Conservation (phyloP, 257 asterid species). For the Thymus mandschuricus region DNA sequence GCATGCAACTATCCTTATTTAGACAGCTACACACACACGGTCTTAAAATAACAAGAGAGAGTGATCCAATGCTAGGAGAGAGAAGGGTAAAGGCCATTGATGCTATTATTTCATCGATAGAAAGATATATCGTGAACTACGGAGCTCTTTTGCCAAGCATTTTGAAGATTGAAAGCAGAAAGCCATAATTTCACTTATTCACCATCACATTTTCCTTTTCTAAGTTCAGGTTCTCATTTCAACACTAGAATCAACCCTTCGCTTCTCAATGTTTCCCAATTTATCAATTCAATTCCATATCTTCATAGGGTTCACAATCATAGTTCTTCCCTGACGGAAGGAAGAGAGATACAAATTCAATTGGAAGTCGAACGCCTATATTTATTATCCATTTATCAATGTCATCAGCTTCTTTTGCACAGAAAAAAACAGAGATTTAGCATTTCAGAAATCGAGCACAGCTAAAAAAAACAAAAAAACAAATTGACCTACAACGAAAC, state of each 20-base stretch:
- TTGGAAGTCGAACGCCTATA: constrained; percentile 8
- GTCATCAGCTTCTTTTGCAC: background rate
- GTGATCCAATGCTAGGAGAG: background rate
- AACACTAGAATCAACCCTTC: background rate
- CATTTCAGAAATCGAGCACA: background rate
- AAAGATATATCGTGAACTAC: background rate
- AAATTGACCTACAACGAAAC: background rate
- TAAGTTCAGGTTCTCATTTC: background rate
- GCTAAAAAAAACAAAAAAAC: background rate
- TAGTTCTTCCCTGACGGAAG: background rate
- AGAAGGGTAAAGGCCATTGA: background rate
- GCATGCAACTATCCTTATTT: background rate
- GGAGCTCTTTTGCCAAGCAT: background rate
- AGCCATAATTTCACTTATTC: background rate
- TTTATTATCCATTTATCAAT: background rate
- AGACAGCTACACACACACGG: background rate
- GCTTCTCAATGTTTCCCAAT: background rate
- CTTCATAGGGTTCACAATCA: background rate
- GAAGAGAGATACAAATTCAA: background rate
- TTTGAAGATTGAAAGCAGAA: background rate
- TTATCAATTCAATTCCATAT: background rate
- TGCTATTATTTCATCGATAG: background rate
- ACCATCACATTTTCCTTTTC: background rate
- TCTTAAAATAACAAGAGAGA: background rate
- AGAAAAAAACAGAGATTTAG: constrained; percentile 14